Evolutionary conservation across 345 rosid species (phyloP), one percentile per base, ranked within the genome.

Genomic region (Rhizophora apiculata): DNA sequence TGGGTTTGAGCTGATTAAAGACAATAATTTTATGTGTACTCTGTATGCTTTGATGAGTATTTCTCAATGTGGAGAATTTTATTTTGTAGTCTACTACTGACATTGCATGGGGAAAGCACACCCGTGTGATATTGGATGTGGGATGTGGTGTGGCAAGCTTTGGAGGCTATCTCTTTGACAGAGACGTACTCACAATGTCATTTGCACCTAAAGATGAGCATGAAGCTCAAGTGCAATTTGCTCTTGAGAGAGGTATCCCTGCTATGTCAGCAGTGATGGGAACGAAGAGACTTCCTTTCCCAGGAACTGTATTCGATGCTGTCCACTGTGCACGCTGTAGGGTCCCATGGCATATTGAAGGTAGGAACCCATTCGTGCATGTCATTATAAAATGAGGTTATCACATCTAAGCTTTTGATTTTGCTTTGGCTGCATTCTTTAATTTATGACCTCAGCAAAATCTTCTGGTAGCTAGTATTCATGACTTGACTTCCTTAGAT

Each of bases 261-360:
- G 97, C 90, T 62, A 78, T 95, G 79, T 92, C 98, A 72, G 97
- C 99, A 62, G 99, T 92, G 67, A 95, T 95, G 99, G 99, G 99
- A 64, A 92, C 98, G 56, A 73, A 75, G 65, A 87, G 99, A 77
- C 96, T 95, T 81, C 98, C 99, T 52, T 95, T 83, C 81, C 99
- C 99, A 19, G 88, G 89, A 70, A 80, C 83, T 83, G 98, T 89
- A 68, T 95, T 92, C 62, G 99, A 95, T 85, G 71, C 79, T 54
- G 92, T 95, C 66, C 98, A 90, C 81, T 95, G 99, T 82, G 99
- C 99, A 37, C 92, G 97, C 34, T 95, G 99, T 76, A 89, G 99
- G 72, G 99, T 95, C 15, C 99, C 99, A 31, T 95, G 99, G 99
- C 99, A 95, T 77, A 89, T 90, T 67, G 99, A 95, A 87, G 99